phyloP scores from a whole-genome alignment of 108 stramenopile species.

The Fistulifera solaris region DNA sequence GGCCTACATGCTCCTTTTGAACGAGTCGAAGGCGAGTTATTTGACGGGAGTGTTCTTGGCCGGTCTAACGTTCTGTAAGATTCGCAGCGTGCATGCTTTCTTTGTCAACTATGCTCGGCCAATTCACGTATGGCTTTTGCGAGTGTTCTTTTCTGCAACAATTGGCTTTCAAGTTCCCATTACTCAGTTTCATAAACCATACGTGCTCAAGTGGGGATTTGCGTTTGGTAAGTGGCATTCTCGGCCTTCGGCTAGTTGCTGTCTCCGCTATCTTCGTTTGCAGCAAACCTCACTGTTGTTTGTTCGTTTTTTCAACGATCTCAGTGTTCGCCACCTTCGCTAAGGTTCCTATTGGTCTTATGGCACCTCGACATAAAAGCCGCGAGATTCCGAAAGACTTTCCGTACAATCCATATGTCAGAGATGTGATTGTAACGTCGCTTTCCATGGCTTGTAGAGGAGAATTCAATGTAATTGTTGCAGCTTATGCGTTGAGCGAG shows the following conservation, averaged over 20 bases:
- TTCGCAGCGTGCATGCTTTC: slow-evolving; percentile 26
- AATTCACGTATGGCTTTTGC: slow-evolving; percentile 34
- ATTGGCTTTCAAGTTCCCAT: slow-evolving; percentile 29
- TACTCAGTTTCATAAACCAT: slow-evolving; percentile 10
- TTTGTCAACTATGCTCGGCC: slow-evolving; percentile 29
- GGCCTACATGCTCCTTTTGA: slow-evolving; percentile 23
- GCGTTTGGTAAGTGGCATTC: slow-evolving; percentile 28
- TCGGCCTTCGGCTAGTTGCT: no score
- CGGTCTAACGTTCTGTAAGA: slow-evolving; percentile 33
- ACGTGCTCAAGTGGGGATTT: slow-evolving; percentile 33
- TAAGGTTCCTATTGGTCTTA: slow-evolving; percentile 38
- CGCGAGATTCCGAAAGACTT: slow-evolving; percentile 29
- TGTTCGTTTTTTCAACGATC: no score
- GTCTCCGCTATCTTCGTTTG: no score
- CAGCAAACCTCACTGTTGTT: no score
- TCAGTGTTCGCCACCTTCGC: slow-evolving; percentile 13
- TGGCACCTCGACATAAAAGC: slow-evolving; percentile 45
- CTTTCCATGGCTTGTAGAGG: slow-evolving; percentile 37
- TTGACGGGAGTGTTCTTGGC: slow-evolving; percentile 39
- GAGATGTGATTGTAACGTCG: slow-evolving; percentile 25
- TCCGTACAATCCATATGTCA: slow-evolving; percentile 16
- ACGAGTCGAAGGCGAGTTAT: slow-evolving; percentile 33
- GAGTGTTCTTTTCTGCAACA: slow-evolving; percentile 50
- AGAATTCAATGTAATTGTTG: slow-evolving; percentile 41
- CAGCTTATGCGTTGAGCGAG: slow-evolving; percentile 34